Evolutionary conservation across 768 basidiomycete species (phyloP).

Genomic region (Termitomyces sp.): DNA sequence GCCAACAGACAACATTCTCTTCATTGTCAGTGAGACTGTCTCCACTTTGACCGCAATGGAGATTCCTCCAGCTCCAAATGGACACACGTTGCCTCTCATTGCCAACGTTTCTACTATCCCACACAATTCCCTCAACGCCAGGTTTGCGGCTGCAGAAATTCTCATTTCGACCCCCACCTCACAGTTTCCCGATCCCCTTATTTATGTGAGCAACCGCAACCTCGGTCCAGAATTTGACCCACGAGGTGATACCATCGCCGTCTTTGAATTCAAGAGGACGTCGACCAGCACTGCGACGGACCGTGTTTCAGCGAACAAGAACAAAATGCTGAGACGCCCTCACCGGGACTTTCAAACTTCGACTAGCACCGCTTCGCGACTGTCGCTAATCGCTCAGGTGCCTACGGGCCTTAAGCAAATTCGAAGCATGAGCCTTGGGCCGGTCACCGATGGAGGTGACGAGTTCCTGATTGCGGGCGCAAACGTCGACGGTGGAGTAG

Average conservation of each 20-base stretch:
- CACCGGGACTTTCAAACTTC: not conserved
- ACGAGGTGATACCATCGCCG: constrained; percentile 54
- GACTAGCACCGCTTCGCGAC: not conserved
- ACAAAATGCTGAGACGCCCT: constrained; percentile 14
- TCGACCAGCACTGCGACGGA: constrained; percentile 1
- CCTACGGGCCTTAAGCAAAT: constrained; percentile 54
- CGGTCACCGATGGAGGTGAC: constrained; percentile 35
- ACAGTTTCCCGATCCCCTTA: constrained; percentile 40
- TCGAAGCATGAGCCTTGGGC: constrained; percentile 49
- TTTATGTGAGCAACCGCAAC: constrained; percentile 60
- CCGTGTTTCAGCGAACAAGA: constrained; percentile 10
- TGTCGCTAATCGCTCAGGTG: constrained; percentile 46
- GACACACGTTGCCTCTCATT: constrained; percentile 39
- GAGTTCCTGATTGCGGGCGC: constrained; percentile 56
- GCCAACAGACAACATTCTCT: constrained; percentile 41
- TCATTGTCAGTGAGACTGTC: constrained; percentile 48
- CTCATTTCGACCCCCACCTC: constrained; percentile 41
- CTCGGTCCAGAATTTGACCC: constrained; percentile 40
- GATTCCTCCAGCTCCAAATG: constrained; percentile 46
- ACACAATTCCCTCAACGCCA: constrained; percentile 31
- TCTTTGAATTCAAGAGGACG: constrained; percentile 40
- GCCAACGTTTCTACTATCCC: constrained; percentile 45
- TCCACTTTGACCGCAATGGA: constrained; percentile 50
- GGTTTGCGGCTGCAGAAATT: constrained; percentile 51
- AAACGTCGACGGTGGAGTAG: constrained; percentile 48